Evolutionary conservation across 306 rosid species (phyloP).

Genomic region (Quercus ilex): DNA sequence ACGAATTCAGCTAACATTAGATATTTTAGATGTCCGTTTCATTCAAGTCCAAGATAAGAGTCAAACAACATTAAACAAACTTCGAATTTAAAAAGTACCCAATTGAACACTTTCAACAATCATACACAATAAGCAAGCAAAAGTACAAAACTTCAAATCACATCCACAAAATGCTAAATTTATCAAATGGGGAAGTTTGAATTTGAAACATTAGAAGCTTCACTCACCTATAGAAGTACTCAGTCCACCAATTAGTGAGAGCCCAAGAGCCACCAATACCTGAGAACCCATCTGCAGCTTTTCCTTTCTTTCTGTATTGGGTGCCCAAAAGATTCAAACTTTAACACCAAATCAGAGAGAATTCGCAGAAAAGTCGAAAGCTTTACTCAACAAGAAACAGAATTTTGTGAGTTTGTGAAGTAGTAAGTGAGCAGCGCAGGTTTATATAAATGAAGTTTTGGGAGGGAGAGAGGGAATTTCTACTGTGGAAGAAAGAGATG

Average conservation of each 20-base stretch:
- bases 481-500: slow-evolving; percentile 45
- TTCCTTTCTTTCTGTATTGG: neutral
- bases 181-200: neutral
- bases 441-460: neutral
- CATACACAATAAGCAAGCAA: neutral
- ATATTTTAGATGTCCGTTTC: neutral
- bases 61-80: neutral
- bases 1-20: neutral
- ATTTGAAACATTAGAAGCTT: neutral
- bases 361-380: slow-evolving; percentile 3
- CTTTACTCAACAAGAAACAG: neutral
- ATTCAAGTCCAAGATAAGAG: neutral
- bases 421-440: neutral
- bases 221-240: slow-evolving; percentile 83
- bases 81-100: neutral
- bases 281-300: slow-evolving; percentile 68
- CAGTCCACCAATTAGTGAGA: slow-evolving; percentile 85
- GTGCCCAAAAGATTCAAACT: neutral
- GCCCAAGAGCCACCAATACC: slow-evolving; percentile 81
- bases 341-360: neutral
- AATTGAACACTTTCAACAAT: neutral
- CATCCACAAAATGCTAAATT: neutral
- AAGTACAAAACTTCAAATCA: neutral
- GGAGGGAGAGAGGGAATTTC: slow-evolving; percentile 10
- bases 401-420: neutral